Evolutionary conservation across 768 basidiomycete genomes (phyloP).

Genomic region (Leucocoprinus birnbaumii): DNA sequence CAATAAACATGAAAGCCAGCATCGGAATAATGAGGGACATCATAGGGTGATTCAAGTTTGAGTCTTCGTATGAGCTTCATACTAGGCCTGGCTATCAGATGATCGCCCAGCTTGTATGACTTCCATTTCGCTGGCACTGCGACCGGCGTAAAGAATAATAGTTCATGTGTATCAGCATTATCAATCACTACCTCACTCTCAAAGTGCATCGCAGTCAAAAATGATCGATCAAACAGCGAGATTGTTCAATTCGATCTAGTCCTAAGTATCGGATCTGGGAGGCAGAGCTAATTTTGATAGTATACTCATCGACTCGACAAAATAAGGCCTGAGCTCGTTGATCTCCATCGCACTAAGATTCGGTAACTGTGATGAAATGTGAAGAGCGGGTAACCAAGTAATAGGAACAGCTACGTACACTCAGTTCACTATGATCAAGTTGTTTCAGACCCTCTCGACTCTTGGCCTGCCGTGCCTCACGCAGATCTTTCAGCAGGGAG

Average conservation of each 20-base stretch:
- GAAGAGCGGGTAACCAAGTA: not conserved
- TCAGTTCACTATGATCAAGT: slow-evolving; percentile 79
- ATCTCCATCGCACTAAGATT: slow-evolving; percentile 90
- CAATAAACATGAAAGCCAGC: too few species aligned
- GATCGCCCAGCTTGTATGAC: not conserved
- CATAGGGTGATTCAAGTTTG: too few species aligned
- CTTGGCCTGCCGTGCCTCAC: not conserved
- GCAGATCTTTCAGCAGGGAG: slow-evolving; percentile 36
- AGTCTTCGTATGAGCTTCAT: too few species aligned
- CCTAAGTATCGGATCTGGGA: slow-evolving; percentile 7
- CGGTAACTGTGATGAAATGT: slow-evolving; percentile 52
- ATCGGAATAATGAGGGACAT: too few species aligned
- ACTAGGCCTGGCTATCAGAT: too few species aligned
- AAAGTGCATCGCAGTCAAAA: too few species aligned
- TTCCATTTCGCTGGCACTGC: not conserved
- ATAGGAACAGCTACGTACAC: slow-evolving; percentile 42
- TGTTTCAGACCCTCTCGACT: slow-evolving; percentile 60
- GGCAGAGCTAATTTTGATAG: slow-evolving; percentile 48
- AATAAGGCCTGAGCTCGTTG: slow-evolving; percentile 91
- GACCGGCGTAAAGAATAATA: too few species aligned
- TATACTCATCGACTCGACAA: slow-evolving; percentile 76
- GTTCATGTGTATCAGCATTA: too few species aligned
- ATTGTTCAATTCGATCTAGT: not conserved
- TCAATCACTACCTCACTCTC: too few species aligned
- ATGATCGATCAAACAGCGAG: too few species aligned